Conservation (phyloP, 768 basidiomycete species). For the Trametes sanguinea region DNA sequence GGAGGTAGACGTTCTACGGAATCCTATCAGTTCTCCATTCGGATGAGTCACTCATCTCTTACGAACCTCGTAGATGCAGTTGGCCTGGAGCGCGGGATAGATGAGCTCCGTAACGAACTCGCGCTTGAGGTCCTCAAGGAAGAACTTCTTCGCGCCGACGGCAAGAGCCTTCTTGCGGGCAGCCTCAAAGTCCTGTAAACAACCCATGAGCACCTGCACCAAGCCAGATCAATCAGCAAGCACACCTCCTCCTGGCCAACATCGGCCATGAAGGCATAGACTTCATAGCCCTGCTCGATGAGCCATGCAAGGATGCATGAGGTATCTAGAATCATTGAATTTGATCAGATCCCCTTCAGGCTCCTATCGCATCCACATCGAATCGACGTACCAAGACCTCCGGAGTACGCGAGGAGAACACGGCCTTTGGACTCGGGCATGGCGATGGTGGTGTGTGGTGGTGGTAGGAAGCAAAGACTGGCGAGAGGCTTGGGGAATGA, state of each 20-base stretch:
- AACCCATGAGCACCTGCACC: not conserved
- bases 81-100: slow-evolving; percentile 97
- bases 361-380: not conserved
- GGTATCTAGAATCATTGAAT: slow-evolving; percentile 62
- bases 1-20: slow-evolving; percentile 86
- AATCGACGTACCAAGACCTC: slow-evolving; percentile 79
- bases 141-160: slow-evolving; percentile 96
- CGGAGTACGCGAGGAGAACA: slow-evolving; percentile 96
- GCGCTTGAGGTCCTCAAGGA: slow-evolving; percentile 89
- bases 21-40: not conserved
- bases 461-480: not conserved
- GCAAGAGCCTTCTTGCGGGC: slow-evolving; percentile 86
- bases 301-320: slow-evolving; percentile 99
- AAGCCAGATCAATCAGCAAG: not conserved
- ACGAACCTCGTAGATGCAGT: slow-evolving; percentile 94
- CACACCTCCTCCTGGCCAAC: slow-evolving; percentile 87
- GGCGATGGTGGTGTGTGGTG: slow-evolving; percentile 3
- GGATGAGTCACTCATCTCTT: not conserved
- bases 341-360: not conserved
- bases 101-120: slow-evolving; percentile 97
- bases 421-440: slow-evolving; percentile 63
- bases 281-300: slow-evolving; percentile 97
- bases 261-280: slow-evolving; percentile 96
- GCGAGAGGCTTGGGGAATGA: slow-evolving; percentile 6
- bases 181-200: slow-evolving; percentile 82